Evolutionary conservation across 345 rosid species (phyloP), one percentile per base, ranked within the genome.

Genomic region (Salix purpurea): DNA sequence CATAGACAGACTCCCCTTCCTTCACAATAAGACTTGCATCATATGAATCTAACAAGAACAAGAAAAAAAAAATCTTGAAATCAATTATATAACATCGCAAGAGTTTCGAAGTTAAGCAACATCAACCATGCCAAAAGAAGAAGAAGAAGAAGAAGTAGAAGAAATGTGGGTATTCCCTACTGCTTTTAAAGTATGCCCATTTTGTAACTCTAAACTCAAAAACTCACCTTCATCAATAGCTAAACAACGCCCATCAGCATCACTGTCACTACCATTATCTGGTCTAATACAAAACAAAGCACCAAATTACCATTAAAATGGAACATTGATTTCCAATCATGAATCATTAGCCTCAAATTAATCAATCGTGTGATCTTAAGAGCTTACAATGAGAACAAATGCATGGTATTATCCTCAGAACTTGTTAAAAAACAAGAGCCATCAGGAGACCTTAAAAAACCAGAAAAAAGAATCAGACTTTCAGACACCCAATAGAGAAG

Each of bases 1-100:
- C 99, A 77, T 96, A 91, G 3, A 93, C 91, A 71, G 98, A 85
- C 83, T 96, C 98, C 81, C 98, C 99, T 83, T 91, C 99, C 3
- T 66, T 76, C 83, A 96, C 88, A 73, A 91, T 81, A 32, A 88
- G 88, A 76, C 84, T 84, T 0, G 92, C 91, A 70, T 83, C 80
- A 87, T 78, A 96, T 0, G 99, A 92, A 86, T 96, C 99, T 96
- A 86, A 82, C 70, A 32, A 1, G 48, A 62, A 74, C 28, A 67
- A 77, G 9, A 30, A 12, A 37, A 76, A 34, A 46, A 78, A 74
- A 11, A 26, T 40, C 62, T 46, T 46, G 18, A 46, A 46, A 12
- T 46, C 18, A 46, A 46, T 40, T 10, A 40, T 46, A 46, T 46
- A 46, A 46, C 18, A 46, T 46, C 15, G 50, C 18, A 46, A 14